Evolutionary conservation across 129 eudicot genomes (phyloP).

Genomic region (Chrysanthemum seticuspe): DNA sequence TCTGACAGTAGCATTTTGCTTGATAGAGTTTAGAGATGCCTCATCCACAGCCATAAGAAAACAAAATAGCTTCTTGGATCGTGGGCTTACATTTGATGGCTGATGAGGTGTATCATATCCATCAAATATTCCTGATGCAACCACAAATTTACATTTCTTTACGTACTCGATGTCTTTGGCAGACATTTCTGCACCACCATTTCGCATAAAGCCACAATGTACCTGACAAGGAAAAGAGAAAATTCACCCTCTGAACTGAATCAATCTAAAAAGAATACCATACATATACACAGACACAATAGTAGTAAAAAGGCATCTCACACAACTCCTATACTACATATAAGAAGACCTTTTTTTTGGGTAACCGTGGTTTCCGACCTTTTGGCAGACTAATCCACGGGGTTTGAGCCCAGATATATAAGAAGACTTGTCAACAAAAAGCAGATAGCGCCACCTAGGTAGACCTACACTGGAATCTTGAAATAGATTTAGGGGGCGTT

Average conservation of each 20-base stretch:
- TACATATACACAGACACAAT: too few species aligned
- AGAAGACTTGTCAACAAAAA: too few species aligned
- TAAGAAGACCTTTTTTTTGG: too few species aligned
- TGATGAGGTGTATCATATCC: conserved; percentile 95
- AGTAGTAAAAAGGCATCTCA: too few species aligned
- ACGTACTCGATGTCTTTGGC: conserved; percentile 67
- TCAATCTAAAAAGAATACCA: conserved; percentile 3
- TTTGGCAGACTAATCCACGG: too few species aligned
- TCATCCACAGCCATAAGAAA: conserved; percentile 97
- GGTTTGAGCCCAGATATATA: too few species aligned
- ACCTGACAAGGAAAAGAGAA: conserved; percentile 44
- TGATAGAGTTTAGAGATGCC: conserved; percentile 69
- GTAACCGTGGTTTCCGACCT: too few species aligned
- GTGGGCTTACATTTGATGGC: conserved; percentile 79
- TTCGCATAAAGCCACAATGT: conserved; percentile 90
- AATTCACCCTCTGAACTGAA: neutral
- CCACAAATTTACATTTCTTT: conserved; percentile 81
- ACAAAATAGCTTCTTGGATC: conserved; percentile 78
- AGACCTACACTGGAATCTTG: too few species aligned
- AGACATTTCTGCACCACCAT: conserved; percentile 91
- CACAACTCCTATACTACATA: too few species aligned
- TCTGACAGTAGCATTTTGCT: conserved; percentile 61
- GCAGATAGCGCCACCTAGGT: too few species aligned
- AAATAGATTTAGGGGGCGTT: too few species aligned
- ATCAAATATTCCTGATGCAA: conserved; percentile 96